Evolutionary conservation across 1,284 basidiomycete species (phyloP), one percentile per base, ranked within the genome.

Genomic region (Paramarasmius palmivorus): DNA sequence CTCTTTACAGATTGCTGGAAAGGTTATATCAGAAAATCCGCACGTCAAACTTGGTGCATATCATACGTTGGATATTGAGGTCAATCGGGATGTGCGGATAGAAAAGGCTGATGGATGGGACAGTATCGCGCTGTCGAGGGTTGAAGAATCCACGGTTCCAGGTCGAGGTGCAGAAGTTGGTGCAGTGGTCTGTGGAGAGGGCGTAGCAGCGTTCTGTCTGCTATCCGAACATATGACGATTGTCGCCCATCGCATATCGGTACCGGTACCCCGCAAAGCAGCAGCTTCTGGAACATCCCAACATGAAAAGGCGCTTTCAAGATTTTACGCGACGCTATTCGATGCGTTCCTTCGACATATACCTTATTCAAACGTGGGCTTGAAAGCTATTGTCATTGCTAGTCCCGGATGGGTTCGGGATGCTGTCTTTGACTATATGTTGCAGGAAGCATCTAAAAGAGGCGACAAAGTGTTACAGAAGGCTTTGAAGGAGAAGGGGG

Each of bases 151-250:
- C 34, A 93, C 92, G 53, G 79, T 92, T 46, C 93, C 93, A n/a
- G 95, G 94, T 19, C 79, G 90, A 62, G 93, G 95, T 0, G 97
- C 97, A 2, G 96, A 99, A 68, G 92, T 99, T 1, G 97, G 92
- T 8, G 97, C 97, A 0, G 83, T 99, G 15, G 93, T 99, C 1
- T 93, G 93, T 56, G 96, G 97, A 35, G 97, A 99, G 77, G 95
- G 96, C 15, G 89, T 85, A 3, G 97, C 97, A 0, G 90, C 92
- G 1, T 92, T 99, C 64, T 99, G 96, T 69, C 74, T 99, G 22
- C 77, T 99, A 20, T 97, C 94, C 0, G 89, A 98, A 62, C 94
- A 98, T 72, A 98, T 98, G 89, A 99, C 97, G 0, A 80, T 97
- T 23, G 88, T 99, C 37, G 75, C 93, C 7, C 94, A 98, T 68